Conservation (phyloP, 2,329 filamentous ascomycete genomes). For the Aspergillus proliferans region DNA sequence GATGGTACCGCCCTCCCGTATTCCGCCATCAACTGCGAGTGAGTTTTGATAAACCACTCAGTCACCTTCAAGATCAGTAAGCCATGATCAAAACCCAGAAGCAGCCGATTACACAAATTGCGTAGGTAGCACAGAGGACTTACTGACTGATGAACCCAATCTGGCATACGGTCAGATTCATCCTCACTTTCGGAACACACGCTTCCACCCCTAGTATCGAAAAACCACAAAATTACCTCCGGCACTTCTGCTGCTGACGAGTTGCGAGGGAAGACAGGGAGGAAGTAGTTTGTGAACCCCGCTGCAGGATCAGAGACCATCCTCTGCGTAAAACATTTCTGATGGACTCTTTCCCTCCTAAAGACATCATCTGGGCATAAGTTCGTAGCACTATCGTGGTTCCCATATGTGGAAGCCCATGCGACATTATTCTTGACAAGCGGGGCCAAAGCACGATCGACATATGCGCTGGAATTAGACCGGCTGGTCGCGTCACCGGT, state of each 20-base stretch:
- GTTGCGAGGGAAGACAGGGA: conserved; percentile 46
- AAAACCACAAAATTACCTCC: conserved; percentile 60
- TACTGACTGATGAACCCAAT: conserved; percentile 42
- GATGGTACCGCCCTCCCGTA: conserved; percentile 40
- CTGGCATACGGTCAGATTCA: conserved; percentile 23
- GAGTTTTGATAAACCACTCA: conserved; percentile 40
- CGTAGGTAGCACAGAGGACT: not conserved
- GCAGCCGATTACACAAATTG: not conserved
- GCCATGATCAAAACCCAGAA: not conserved
- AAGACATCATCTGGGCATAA: conserved; percentile 45
- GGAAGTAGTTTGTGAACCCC: conserved; percentile 51
- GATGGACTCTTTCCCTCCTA: conserved; percentile 31
- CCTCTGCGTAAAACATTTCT: conserved; percentile 38
- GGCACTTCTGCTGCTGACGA: conserved; percentile 31
- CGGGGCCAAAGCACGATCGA: conserved; percentile 56
- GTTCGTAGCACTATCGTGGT: conserved; percentile 60
- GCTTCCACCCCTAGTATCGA: conserved; percentile 58
- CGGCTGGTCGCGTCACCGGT: conserved; percentile 58
- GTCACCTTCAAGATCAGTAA: conserved; percentile 20
- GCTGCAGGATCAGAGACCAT: conserved; percentile 34
- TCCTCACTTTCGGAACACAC: not conserved
- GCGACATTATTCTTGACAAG: conserved; percentile 50
- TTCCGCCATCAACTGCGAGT: conserved; percentile 18
- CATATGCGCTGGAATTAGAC: conserved; percentile 50
- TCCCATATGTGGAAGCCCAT: conserved; percentile 66